Evolutionary conservation across 2,329 filamentous ascomycete genomes (phyloP), one percentile per base, ranked within the genome.

Genomic region (Alternaria burnsii): DNA sequence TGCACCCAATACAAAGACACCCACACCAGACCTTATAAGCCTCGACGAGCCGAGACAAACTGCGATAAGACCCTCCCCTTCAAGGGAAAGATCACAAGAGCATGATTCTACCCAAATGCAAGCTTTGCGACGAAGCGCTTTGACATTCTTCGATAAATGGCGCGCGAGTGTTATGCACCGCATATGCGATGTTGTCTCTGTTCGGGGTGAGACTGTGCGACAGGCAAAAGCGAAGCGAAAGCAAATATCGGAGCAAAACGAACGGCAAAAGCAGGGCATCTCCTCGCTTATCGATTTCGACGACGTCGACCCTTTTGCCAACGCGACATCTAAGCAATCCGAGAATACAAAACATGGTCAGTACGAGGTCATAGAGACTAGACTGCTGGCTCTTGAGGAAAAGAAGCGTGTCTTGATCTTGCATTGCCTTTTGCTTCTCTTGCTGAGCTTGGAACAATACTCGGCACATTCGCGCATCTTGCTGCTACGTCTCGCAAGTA

Each of bases 111-210:
- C 80, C 6, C 80, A 82, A 53, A 84, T 90, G 71, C 79, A 84
- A 56, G 89, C 91, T 70, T 79, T 93, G 71, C 92, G 88, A 78
- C 87, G 86, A 64, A 88, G 90, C 58, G 84, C 88, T 0, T 76
- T 95, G 3, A 81, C 85, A 2, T 88, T 89, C 75, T 96, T 94
- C 74, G 88, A 90, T 59, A 90, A 92, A 69, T 98, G 94, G 94
- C 87, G 91, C 68, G 83, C 87, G 4, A 82, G 83, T 9, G 86
- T 97, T 7, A 81, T 91, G 56, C 85, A 87, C 62, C 87, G 93
- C 16, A 81, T 96, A 30, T 87, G 88, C 28, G 89, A 95, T 64
- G 87, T 93, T 44, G 73, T 84, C 30, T 67, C 66, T 24, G 70
- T 76, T 10, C 53, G 69, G 20, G 68, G 69, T 1, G 73, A 76